Percentiles rank a stretch among this genome's conserved stretches.
These are phyloP conservation scores for Trametes versicolor DNA, from an alignment of 1,284 basidiomycete species.

Conservation along the genomic window DNA sequence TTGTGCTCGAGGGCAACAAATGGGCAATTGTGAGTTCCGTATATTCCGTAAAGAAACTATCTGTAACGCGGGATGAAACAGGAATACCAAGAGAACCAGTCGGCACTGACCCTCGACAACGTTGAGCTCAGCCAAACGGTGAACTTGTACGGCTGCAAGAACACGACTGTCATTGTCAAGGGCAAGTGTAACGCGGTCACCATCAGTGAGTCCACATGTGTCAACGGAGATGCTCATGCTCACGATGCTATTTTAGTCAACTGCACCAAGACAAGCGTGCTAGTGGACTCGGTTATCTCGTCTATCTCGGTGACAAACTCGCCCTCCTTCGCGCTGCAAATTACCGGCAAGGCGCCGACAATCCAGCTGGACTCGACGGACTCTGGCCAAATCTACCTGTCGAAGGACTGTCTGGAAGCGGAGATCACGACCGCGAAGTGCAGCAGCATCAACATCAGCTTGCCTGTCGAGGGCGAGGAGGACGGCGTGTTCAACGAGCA, in stretches of 20 bases:
- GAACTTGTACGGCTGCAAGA: slow-evolving; percentile 94
- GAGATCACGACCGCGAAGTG: slow-evolving; percentile 98
- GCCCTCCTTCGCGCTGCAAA: slow-evolving; percentile 93
- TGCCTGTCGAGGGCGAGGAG: slow-evolving; percentile 90
- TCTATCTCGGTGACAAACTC: slow-evolving; percentile 90
- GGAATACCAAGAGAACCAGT: slow-evolving; percentile 95
- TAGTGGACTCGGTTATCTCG: slow-evolving; percentile 94
- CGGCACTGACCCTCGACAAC: slow-evolving; percentile 78
- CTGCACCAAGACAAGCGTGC: slow-evolving; percentile 89
- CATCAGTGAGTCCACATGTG: slow-evolving; percentile 67
- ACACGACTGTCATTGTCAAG: slow-evolving; percentile 86
- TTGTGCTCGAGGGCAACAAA: slow-evolving; percentile 91
- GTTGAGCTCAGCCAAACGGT: slow-evolving; percentile 88
- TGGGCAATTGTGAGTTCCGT: slow-evolving; percentile 84
- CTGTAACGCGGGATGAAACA: slow-evolving; percentile 43
- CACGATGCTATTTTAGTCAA: slow-evolving; percentile 65
- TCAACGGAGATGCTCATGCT: not conserved
- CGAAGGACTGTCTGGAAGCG: slow-evolving; percentile 78
- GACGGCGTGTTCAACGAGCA: slow-evolving; percentile 93
- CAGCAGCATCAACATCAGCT: slow-evolving; percentile 91
- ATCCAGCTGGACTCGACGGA: slow-evolving; percentile 96
- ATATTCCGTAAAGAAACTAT: not conserved
- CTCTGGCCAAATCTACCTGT: slow-evolving; percentile 95
- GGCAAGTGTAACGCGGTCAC: slow-evolving; percentile 98
- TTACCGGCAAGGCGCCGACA: slow-evolving; percentile 91